phyloP scores from a whole-genome alignment of 139 green algal species.

The Nannochloris sp. region DNA sequence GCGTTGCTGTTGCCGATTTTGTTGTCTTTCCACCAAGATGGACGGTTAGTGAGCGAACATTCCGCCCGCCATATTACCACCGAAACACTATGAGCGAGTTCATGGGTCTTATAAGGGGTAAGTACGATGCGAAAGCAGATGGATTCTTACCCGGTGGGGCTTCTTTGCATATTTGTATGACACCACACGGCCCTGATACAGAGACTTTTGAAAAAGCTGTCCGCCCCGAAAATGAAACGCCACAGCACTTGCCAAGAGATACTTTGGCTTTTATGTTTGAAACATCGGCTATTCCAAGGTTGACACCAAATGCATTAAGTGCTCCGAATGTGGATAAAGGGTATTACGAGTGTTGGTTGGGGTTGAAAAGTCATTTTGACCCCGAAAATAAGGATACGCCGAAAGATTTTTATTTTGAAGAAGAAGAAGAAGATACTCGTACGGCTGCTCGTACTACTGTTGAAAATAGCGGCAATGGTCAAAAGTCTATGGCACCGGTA shows the following conservation, averaged over 20 bases:
- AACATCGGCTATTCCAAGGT: slow-evolving; percentile 53
- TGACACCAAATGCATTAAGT: slow-evolving; percentile 59
- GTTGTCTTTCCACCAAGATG: slow-evolving; percentile 91
- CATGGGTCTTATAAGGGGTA: slow-evolving; percentile 87
- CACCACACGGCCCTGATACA: slow-evolving; percentile 85
- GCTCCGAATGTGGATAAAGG: slow-evolving; percentile 63
- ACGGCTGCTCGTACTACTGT: too few species aligned
- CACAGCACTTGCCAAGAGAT: slow-evolving; percentile 41
- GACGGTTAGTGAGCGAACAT: slow-evolving; percentile 86
- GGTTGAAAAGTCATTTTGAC: slow-evolving; percentile 49
- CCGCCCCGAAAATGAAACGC: slow-evolving; percentile 25
- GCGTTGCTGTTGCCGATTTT: slow-evolving; percentile 81
- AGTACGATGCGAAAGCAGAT: slow-evolving; percentile 79
- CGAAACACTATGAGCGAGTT: slow-evolving; percentile 91
- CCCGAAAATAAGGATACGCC: background rate
- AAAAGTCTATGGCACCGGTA: too few species aligned
- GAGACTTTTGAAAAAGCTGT: slow-evolving; percentile 68
- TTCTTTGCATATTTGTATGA: slow-evolving; percentile 83
- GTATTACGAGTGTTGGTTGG: slow-evolving; percentile 68
- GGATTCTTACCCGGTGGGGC: slow-evolving; percentile 72
- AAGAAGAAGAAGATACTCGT: too few species aligned
- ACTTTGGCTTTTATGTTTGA: slow-evolving; percentile 93
- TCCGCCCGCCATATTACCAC: slow-evolving; percentile 90
- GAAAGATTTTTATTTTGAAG: background rate
- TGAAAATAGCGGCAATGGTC: too few species aligned